Percentiles rank a stretch among this genome's conserved stretches.
phyloP scores from a whole-genome alignment of 208 protist genomes.

The Trichomonas tenax region DNA sequence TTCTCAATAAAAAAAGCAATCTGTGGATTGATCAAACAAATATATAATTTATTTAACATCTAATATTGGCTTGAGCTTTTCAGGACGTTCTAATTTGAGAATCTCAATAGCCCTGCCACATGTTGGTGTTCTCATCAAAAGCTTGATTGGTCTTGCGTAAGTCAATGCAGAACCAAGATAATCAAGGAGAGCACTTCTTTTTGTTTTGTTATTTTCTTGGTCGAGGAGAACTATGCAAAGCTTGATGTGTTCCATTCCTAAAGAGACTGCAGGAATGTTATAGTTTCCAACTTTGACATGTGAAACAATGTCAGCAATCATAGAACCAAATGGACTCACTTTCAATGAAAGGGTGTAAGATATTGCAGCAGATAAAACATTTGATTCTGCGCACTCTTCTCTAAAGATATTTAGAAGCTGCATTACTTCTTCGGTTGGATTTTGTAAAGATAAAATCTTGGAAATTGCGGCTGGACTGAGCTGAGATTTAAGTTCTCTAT shows the following conservation, averaged over 20 bases:
- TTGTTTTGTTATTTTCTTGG: background rate
- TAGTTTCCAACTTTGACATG: background rate
- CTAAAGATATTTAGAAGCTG: background rate
- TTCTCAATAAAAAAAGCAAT: no score
- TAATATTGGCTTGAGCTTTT: background rate
- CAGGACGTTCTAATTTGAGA: background rate
- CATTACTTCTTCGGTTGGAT: background rate
- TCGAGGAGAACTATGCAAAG: background rate
- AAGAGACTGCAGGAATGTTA: background rate
- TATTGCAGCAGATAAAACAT: background rate
- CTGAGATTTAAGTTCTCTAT: background rate
- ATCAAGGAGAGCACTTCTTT: background rate
- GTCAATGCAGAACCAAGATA: background rate
- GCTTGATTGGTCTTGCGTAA: background rate
- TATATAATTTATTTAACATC: background rate
- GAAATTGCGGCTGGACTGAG: background rate
- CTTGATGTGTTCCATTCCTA: background rate
- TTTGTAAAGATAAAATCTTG: background rate
- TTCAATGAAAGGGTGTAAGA: background rate
- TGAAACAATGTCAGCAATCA: background rate
- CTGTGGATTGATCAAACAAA: no score
- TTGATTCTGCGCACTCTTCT: background rate
- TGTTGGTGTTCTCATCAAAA: background rate
- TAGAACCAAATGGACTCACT: background rate
- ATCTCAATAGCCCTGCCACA: background rate